A percentile compares a stretch with the other conserved stretches of the same genome.
Evolutionary conservation across 2,329 filamentous ascomycete genomes (phyloP).

Genomic region (Alternaria infectoria): DNA sequence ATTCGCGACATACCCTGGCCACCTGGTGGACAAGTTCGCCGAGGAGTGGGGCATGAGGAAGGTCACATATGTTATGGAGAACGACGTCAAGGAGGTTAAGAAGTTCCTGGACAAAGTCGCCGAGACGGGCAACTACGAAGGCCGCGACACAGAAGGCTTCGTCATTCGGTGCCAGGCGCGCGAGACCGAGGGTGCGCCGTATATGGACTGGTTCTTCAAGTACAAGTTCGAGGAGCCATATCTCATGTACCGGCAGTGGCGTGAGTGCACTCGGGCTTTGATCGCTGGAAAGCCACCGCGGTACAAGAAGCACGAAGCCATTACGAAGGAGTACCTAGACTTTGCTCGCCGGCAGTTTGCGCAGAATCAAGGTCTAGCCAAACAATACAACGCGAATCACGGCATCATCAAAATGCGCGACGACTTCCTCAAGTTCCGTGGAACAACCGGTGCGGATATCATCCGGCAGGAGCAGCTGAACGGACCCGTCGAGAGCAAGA

Average conservation of each 20-base stretch:
- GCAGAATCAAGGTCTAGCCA: conserved; percentile 69
- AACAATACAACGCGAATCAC: conserved; percentile 83
- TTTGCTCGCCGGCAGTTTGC: conserved; percentile 79
- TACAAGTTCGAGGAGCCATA: conserved; percentile 99
- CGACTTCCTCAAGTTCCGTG: conserved; percentile 82
- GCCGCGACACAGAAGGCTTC: conserved; percentile 94
- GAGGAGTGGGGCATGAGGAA: conserved; percentile 93
- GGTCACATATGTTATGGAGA: conserved; percentile 77
- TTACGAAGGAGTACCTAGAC: conserved; percentile 88
- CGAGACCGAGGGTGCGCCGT: conserved; percentile 60
- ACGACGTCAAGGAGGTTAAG: conserved; percentile 76
- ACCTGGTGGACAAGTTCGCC: conserved; percentile 87
- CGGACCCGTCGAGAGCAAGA: conserved; percentile 57
- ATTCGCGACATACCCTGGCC: conserved; percentile 84
- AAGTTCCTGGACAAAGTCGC: conserved; percentile 82
- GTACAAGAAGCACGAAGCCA: conserved; percentile 83
- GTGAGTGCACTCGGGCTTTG: conserved; percentile 91
- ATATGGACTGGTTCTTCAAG: conserved; percentile 99
- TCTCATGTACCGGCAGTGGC: conserved; percentile 98
- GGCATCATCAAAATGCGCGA: conserved; percentile 92
- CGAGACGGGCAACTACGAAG: conserved; percentile 87
- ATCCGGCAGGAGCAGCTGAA: conserved; percentile 73
- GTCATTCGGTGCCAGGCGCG: conserved; percentile 85
- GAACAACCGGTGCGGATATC: conserved; percentile 86
- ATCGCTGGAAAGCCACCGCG: conserved; percentile 77